Conservation (phyloP, 108 stramenopile species). For the Pseudonitzschia pungens region DNA sequence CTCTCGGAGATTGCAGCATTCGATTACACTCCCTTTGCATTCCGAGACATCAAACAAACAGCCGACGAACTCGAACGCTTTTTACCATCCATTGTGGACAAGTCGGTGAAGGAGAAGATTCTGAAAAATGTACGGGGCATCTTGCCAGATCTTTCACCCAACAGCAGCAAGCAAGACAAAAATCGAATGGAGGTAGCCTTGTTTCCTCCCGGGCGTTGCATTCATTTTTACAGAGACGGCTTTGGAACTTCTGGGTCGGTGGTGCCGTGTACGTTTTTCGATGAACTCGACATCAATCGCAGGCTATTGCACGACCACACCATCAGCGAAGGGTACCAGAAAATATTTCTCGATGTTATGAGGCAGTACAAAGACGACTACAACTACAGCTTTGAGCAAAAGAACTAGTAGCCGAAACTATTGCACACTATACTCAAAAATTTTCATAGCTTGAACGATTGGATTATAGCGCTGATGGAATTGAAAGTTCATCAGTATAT, state of each 20-base stretch:
- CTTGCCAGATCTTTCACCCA: neutral
- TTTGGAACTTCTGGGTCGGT: slow-evolving; percentile 66
- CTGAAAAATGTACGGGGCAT: slow-evolving; percentile 8
- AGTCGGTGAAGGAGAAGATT: slow-evolving; percentile 17
- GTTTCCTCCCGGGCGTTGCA: slow-evolving; percentile 65
- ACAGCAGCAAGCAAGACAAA: neutral
- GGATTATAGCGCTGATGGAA: too few relatives aligned
- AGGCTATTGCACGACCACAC: slow-evolving; percentile 85
- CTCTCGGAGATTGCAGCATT: slow-evolving; percentile 54
- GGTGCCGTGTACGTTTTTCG: slow-evolving; percentile 68
- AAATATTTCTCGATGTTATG: slow-evolving; percentile 66
- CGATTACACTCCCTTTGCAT: slow-evolving; percentile 57
- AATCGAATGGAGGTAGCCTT: slow-evolving; percentile 33
- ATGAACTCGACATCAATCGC: slow-evolving; percentile 66
- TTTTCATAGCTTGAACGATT: too few relatives aligned
- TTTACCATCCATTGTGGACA: slow-evolving; percentile 20
- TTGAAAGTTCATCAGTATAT: too few relatives aligned
- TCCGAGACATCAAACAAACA: slow-evolving; percentile 60
- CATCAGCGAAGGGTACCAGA: slow-evolving; percentile 65
- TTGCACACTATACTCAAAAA: too few relatives aligned
- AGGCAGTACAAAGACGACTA: slow-evolving; percentile 56
- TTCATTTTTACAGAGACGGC: slow-evolving; percentile 84
- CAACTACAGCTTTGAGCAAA: slow-evolving; percentile 53
- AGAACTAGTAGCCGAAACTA: slow-evolving; percentile 18
- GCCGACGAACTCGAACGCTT: slow-evolving; percentile 38